Evolutionary conservation across 116 monocot genomes (phyloP), one percentile per base, ranked within the genome.

Genomic region (Cymodocea nodosa): DNA sequence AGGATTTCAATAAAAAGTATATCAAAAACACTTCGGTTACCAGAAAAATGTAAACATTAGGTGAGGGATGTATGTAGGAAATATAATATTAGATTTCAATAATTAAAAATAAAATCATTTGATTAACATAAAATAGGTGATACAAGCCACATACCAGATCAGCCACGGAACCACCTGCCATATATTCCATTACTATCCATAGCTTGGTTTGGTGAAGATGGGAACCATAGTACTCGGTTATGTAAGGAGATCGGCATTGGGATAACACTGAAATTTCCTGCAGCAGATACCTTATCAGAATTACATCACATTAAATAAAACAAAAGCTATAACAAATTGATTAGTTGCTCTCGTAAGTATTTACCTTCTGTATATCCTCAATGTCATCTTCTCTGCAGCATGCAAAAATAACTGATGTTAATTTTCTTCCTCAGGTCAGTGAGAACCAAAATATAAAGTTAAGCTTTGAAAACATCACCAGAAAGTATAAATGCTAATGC

Each of bases 111-210:
- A 44, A n/a, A 44, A 44, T 44, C 44, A 44, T 12, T 44, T 44
- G 44, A 12, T 4, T 55, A 55, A 55, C 17, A 20, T 3, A 7
- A 30, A 55, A 19, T 18, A 19, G 7, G 18, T 55, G n/a, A 55
- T 19, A 22, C 22, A 20, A 55, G 55, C 40, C 17, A 70, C 78
- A 52, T 81, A 94, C 94, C 59, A 94, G 80, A 70, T 94, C 94
- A 68, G 94, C 94, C 71, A 94, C 94, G 51, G 90, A 94, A 62
- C 94, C 90, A 66, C 90, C 90, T 76, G 94, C 89, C 94, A 94
- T 89, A 60, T 90, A 94, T 65, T 94, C 94, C 90, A 90, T 94
- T 19, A 90, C 78, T 77, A 90, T 94, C 90, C 86, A 94, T 36
- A 90, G 70, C 73, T 94, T 94, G 56, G 90, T 94, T 74, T 90